Evolutionary conservation across 2,329 filamentous ascomycete genomes (phyloP).

Genomic region (Aspergillus carbonarius): DNA sequence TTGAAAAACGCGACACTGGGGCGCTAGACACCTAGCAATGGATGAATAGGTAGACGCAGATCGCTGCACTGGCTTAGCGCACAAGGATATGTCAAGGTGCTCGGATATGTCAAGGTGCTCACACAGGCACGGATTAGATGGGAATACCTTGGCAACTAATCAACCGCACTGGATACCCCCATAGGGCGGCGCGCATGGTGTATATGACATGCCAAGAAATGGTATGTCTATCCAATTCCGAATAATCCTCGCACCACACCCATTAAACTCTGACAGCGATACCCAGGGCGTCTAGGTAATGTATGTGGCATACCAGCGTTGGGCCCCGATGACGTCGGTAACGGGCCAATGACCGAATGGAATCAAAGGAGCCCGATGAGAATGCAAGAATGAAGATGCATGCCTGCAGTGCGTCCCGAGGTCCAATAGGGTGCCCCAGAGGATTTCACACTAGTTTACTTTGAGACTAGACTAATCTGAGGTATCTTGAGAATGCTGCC

Average conservation of each 20-base stretch:
- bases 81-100: not conserved
- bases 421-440: not conserved
- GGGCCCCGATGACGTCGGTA: slow-evolving; percentile 7
- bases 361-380: not conserved
- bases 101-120: not conserved
- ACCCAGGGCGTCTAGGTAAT: not conserved
- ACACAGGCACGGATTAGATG: not conserved
- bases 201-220: not conserved
- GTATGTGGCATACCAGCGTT: slow-evolving; percentile 2
- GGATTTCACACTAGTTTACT: not conserved
- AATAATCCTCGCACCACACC: not conserved
- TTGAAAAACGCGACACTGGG: not conserved
- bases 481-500: not conserved
- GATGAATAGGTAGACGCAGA: not conserved
- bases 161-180: not conserved
- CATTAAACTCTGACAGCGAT: not conserved
- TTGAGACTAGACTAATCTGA: slow-evolving; percentile 4
- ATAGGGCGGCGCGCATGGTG: not conserved
- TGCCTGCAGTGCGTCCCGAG: not conserved
- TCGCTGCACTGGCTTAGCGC: not conserved
- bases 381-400: slow-evolving; percentile 5
- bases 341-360: not conserved
- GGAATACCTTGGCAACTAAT: not conserved
- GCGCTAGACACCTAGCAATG: not conserved
- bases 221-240: not conserved